Percentiles rank a stretch among this genome's conserved stretches.
These are phyloP conservation scores for Penicillium sp. DNA, from an alignment of 2,329 filamentous ascomycete genomes.

Conservation along the genomic window DNA sequence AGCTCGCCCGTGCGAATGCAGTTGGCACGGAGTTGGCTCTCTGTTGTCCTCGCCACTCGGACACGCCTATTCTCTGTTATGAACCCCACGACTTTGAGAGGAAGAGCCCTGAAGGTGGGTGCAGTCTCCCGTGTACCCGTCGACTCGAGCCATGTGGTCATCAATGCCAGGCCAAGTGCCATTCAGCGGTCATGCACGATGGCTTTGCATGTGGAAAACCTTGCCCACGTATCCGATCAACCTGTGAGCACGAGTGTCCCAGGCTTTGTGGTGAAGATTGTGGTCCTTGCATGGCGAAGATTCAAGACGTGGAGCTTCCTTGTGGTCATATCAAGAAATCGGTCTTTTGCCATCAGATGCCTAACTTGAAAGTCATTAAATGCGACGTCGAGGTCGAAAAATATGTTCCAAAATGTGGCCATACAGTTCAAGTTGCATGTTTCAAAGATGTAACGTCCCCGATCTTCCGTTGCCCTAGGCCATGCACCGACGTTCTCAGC, in stretches of 20 bases:
- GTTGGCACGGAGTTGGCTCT: slow-evolving; percentile 7
- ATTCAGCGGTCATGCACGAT: slow-evolving; percentile 9
- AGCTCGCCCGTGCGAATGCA: background rate
- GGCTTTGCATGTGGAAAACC: slow-evolving; percentile 5
- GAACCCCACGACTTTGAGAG: slow-evolving; percentile 9
- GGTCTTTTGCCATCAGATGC: slow-evolving; percentile 4
- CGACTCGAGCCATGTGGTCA: slow-evolving; percentile 15
- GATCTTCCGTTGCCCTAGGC: slow-evolving; percentile 3
- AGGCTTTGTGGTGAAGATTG: slow-evolving; percentile 11
- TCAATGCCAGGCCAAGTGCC: slow-evolving; percentile 11
- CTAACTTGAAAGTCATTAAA: background rate
- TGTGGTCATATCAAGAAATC: slow-evolving; percentile 6
- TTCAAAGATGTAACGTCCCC: slow-evolving; percentile 1
- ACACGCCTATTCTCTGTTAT: background rate
- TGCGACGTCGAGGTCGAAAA: slow-evolving; percentile 6
- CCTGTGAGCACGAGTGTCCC: slow-evolving; percentile 7
- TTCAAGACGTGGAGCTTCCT: slow-evolving; percentile 6
- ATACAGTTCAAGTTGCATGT: slow-evolving; percentile 3
- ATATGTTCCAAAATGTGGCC: slow-evolving; percentile 1
- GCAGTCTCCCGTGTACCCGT: slow-evolving; percentile 5
- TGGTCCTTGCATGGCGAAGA: slow-evolving; percentile 4
- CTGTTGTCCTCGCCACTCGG: slow-evolving; percentile 7
- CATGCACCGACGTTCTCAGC: slow-evolving; percentile 1
- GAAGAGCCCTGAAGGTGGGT: slow-evolving; percentile 10
- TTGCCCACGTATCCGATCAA: slow-evolving; percentile 9